Conservation (phyloP, 345 rosid genomes). For the Turritis glabra region DNA sequence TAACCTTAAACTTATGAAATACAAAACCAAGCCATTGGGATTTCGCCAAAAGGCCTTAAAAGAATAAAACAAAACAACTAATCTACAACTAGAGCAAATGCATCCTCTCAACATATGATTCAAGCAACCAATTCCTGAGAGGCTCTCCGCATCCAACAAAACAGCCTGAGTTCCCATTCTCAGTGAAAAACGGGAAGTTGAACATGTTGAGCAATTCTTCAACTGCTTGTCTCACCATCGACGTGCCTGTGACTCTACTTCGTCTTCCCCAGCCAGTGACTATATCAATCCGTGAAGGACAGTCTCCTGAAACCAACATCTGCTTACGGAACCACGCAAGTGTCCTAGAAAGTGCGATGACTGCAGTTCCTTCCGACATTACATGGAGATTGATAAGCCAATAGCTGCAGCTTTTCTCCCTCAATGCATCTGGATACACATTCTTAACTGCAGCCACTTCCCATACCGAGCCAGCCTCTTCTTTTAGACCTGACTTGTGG, state of each 20-base stretch:
- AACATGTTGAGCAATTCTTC: conserved; percentile 76
- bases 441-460: conserved; percentile 83
- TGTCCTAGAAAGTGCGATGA: conserved; percentile 78
- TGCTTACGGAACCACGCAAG: conserved; percentile 87
- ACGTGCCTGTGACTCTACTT: conserved; percentile 87
- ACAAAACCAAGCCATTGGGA: conserved; percentile 17
- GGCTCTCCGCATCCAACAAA: conserved; percentile 90
- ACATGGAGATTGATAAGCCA: conserved; percentile 98
- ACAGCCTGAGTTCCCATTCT: conserved; percentile 88
- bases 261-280: conserved; percentile 97
- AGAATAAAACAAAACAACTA: background rate
- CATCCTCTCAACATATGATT: conserved; percentile 90
- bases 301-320: conserved; percentile 72
- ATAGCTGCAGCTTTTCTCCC: conserved; percentile 76
- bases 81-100: conserved; percentile 62
- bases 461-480: conserved; percentile 97
- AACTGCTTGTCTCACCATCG: conserved; percentile 81
- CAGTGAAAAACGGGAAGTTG: conserved; percentile 81
- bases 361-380: conserved; percentile 97
- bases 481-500: conserved; percentile 95
- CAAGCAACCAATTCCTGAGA: conserved; percentile 71
- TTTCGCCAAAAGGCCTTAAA: conserved; percentile 2
- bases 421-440: conserved; percentile 82
- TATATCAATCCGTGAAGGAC: conserved; percentile 84
- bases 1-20: conserved; percentile 25